Percentiles rank a stretch among this genome's conserved stretches.
Evolutionary conservation across 2,329 filamentous ascomycete species (phyloP).

Genomic region (Davidsoniella virescens): DNA sequence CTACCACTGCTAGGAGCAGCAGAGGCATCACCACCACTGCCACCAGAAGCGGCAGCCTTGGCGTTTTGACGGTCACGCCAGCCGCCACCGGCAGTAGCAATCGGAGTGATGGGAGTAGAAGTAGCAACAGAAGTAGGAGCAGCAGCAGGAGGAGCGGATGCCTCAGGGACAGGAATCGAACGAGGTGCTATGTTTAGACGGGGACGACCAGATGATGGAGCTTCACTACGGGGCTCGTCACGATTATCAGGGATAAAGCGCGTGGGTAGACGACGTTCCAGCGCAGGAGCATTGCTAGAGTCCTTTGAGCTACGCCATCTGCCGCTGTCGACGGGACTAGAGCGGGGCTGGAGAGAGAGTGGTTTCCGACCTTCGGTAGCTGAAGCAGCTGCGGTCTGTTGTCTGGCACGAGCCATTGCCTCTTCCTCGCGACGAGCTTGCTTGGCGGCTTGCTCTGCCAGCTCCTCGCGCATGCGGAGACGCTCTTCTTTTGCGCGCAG

Average conservation of each 20-base stretch:
- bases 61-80: conserved; percentile 28
- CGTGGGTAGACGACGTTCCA: conserved; percentile 15
- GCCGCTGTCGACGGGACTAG: not conserved
- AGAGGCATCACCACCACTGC: conserved; percentile 19
- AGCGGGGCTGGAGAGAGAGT: conserved; percentile 15
- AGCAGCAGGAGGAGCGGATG: conserved; percentile 9
- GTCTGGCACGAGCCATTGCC: conserved; percentile 58
- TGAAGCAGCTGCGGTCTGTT: not conserved
- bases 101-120: not conserved
- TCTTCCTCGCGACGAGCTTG: conserved; percentile 81
- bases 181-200: conserved; percentile 40
- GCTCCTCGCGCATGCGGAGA: conserved; percentile 52
- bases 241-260: not conserved
- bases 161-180: conserved; percentile 15
- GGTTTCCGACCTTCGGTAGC: conserved; percentile 15
- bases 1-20: conserved; percentile 50
- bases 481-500: conserved; percentile 50
- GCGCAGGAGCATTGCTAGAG: conserved; percentile 11
- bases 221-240: not conserved
- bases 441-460: conserved; percentile 43
- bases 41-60: conserved; percentile 14
- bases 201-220: conserved; percentile 32
- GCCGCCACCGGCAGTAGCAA: conserved; percentile 21
- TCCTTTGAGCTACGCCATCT: not conserved
- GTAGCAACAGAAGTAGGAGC: not conserved